A percentile compares a stretch with the other conserved stretches of the same genome.
Evolutionary conservation across 2,329 filamentous ascomycete genomes (phyloP).

Genomic region (Talaromyces sp.): DNA sequence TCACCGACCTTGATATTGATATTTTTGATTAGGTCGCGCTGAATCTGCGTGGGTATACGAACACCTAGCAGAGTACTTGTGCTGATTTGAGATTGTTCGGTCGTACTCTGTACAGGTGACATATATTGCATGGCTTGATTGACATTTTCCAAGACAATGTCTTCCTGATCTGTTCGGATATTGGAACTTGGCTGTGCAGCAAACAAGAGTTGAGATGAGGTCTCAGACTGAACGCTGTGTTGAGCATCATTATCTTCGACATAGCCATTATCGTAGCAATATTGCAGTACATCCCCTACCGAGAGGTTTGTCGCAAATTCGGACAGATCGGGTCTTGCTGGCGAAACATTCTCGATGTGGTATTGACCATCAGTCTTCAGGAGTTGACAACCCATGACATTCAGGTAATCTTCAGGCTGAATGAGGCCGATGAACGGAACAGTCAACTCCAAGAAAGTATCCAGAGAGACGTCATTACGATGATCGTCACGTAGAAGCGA

Average conservation of each 20-base stretch:
- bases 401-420: slow-evolving; percentile 45
- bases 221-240: slow-evolving; percentile 3
- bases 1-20: slow-evolving; percentile 20
- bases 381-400: slow-evolving; percentile 47
- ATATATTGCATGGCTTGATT: slow-evolving; percentile 7
- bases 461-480: slow-evolving; percentile 46
- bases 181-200: slow-evolving; percentile 23
- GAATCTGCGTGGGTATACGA: slow-evolving; percentile 6
- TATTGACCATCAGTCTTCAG: slow-evolving; percentile 28
- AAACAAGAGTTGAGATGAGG: slow-evolving; percentile 27
- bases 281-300: slow-evolving; percentile 30
- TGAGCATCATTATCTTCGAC: slow-evolving; percentile 19
- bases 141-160: slow-evolving; percentile 11
- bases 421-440: slow-evolving; percentile 49
- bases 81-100: not conserved
- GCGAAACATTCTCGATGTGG: slow-evolving; percentile 22
- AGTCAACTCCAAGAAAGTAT: slow-evolving; percentile 46
- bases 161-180: slow-evolving; percentile 1
- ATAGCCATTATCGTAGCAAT: slow-evolving; percentile 32
- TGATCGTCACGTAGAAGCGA: slow-evolving; percentile 53
- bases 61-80: not conserved
- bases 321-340: slow-evolving; percentile 24
- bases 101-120: slow-evolving; percentile 7
- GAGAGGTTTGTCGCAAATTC: slow-evolving; percentile 28
- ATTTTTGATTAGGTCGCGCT: slow-evolving; percentile 20